These are phyloP conservation scores for Hypomontagnella submonticulosa DNA, from an alignment of 495 filamentous ascomycete genomes.

Conservation along the genomic window DNA sequence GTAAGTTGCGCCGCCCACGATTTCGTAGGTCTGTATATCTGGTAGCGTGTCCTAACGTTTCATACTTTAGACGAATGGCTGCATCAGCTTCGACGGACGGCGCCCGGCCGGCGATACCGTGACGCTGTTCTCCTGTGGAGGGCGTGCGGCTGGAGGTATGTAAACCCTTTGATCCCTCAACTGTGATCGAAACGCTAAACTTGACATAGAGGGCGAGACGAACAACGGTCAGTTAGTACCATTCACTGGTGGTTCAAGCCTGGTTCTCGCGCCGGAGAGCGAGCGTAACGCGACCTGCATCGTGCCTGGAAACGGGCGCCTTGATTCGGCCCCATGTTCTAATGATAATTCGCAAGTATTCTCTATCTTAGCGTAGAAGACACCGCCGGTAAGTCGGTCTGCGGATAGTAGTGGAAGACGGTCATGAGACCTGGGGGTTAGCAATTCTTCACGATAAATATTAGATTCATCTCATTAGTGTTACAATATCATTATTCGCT, in stretches of 20 bases:
- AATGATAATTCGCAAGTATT: conserved; percentile 57
- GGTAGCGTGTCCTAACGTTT: conserved; percentile 15
- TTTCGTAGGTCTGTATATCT: not conserved
- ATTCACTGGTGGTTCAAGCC: conserved; percentile 52
- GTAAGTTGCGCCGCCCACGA: conserved; percentile 15
- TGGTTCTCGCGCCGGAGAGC: conserved; percentile 56
- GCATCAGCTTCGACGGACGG: conserved; percentile 61
- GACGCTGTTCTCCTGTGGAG: conserved; percentile 64
- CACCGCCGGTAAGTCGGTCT: not conserved
- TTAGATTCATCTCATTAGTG: too few relatives aligned
- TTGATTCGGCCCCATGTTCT: conserved; percentile 55
- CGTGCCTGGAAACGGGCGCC: conserved; percentile 50
- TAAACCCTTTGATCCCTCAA: conserved; percentile 2
- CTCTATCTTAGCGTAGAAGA: conserved; percentile 52
- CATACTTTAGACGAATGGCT: conserved; percentile 54
- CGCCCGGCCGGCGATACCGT: conserved; percentile 59
- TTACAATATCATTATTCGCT: too few relatives aligned
- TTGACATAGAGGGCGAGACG: conserved; percentile 52
- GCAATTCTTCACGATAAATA: too few relatives aligned
- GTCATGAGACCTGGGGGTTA: too few relatives aligned
- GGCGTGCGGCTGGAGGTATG: conserved; percentile 62
- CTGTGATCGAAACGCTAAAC: conserved; percentile 19
- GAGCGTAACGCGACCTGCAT: conserved; percentile 56
- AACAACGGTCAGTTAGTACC: conserved; percentile 56
- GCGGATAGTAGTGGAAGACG: too few relatives aligned